Evolutionary conservation across 2,329 filamentous ascomycete species (phyloP), one percentile per base, ranked within the genome.

Genomic region (Corniculantispora saksenae): DNA sequence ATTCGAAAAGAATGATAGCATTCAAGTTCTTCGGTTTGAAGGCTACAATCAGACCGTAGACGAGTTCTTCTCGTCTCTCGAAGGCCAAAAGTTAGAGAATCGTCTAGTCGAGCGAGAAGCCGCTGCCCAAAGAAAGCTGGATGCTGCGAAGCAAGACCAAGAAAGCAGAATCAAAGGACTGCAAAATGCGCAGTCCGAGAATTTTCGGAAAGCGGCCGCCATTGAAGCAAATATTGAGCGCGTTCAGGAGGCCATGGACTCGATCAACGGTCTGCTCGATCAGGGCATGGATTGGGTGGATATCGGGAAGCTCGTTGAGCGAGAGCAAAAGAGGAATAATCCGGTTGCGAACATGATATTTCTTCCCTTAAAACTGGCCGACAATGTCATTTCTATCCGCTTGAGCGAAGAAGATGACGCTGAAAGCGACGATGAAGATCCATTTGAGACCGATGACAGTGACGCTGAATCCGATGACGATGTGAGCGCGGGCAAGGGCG

Each of bases 221-320:
- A 95, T 99, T 50, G 88, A 97, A 75, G 92, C 93, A 25, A 98
- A 99, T 72, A 83, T 93, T 1, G 92, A 97, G 73, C 87, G 93
- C 59, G 94, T 98, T 0, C 91, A 97, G 74, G 95, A 98, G 78
- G 93, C 93, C 5, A 93, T 93, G 75, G 92, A 93, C 74, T 93
- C 95, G 3, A 90, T 99, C 61, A 98, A 97, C 75, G 92, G 92
- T 0, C 81, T 98, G n/a, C 87, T 99, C 66, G 87, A 87, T 6
- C 93, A 97, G 73, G 94, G 94, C 13, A 98, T 98, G 93, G 95
- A 99, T 72, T 99, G 95, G 95, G 88, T 93, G 13, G 91, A 97
- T 69, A 94, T 98, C 71, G 92, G 87, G 12, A 91, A 90, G 66
- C 80, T 99, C 67, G 91, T 99, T 61, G 93, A 97, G 74, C 86